phyloP scores from a whole-genome alignment of 1,284 basidiomycete species.

The Leccinum angustisporum region DNA sequence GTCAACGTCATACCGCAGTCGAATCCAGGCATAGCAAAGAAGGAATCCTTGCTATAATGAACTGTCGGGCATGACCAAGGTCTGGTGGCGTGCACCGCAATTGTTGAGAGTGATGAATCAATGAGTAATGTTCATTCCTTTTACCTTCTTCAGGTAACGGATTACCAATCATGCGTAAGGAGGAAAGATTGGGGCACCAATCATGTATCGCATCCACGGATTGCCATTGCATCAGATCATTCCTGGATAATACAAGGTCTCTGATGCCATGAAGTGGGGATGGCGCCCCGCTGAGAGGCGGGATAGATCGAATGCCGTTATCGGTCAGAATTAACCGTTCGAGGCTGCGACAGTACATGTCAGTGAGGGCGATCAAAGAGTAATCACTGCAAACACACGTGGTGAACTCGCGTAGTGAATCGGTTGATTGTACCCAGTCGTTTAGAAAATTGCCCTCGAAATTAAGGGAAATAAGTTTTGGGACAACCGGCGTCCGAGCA shows the following conservation, averaged over 20 bases:
- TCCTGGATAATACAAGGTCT: conserved; percentile 66
- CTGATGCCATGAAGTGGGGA: conserved; percentile 40
- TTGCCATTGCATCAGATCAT: conserved; percentile 61
- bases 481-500: conserved; percentile 22
- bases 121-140: conserved; percentile 5
- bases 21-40: conserved; percentile 68
- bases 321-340: conserved; percentile 67
- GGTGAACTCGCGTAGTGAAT: conserved; percentile 48
- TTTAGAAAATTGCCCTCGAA: conserved; percentile 70
- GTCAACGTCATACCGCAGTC: conserved; percentile 47
- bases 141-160: conserved; percentile 55
- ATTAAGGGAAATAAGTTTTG: conserved; percentile 59
- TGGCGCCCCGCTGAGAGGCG: conserved; percentile 35
- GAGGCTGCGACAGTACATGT: conserved; percentile 17
- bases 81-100: conserved; percentile 33
- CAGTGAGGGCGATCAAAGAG: conserved; percentile 15
- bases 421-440: conserved; percentile 58
- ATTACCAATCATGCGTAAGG: conserved; percentile 60
- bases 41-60: conserved; percentile 73
- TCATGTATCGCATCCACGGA: conserved; percentile 67
- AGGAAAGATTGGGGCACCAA: conserved; percentile 66
- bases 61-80: conserved; percentile 53
- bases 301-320: conserved; percentile 57
- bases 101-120: neutral
- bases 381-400: conserved; percentile 41